A percentile compares a stretch with the other conserved stretches of the same genome.
These are phyloP conservation scores for Beauveria sp. DNA, from an alignment of 2,329 filamentous ascomycete genomes.

Conservation along the genomic window DNA sequence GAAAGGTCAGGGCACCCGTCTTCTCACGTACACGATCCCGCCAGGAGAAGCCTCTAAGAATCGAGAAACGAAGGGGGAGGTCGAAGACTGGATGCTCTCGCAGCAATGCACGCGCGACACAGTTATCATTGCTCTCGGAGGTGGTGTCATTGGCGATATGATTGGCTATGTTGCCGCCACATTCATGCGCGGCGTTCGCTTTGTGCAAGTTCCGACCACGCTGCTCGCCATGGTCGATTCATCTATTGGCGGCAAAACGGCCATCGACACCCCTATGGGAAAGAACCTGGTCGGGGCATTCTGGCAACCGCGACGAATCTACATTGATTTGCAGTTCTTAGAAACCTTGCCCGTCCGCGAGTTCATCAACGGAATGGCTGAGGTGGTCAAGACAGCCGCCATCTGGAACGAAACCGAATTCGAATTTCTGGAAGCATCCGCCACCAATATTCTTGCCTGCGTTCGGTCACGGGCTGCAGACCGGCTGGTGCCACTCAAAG, in stretches of 20 bases:
- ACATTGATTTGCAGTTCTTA: slow-evolving; percentile 87
- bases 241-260: slow-evolving; percentile 95
- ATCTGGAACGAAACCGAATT: slow-evolving; percentile 93
- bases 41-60: slow-evolving; percentile 93
- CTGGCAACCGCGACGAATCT: slow-evolving; percentile 91
- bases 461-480: slow-evolving; percentile 29
- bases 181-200: slow-evolving; percentile 95
- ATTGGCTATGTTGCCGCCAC: slow-evolving; percentile 95
- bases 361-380: slow-evolving; percentile 98
- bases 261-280: slow-evolving; percentile 89
- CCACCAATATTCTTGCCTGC: slow-evolving; percentile 58
- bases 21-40: slow-evolving; percentile 79
- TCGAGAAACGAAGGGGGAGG: slow-evolving; percentile 84
- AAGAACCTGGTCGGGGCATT: slow-evolving; percentile 96
- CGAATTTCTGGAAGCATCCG: slow-evolving; percentile 72
- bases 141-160: slow-evolving; percentile 96
- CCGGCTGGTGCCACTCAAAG: slow-evolving; percentile 63
- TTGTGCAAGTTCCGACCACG: slow-evolving; percentile 93
- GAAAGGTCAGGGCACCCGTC: slow-evolving; percentile 41
- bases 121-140: slow-evolving; percentile 87
- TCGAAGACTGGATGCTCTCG: slow-evolving; percentile 94
- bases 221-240: slow-evolving; percentile 97
- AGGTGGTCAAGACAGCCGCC: slow-evolving; percentile 94
- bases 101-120: slow-evolving; percentile 92
- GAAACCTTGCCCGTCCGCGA: slow-evolving; percentile 85